phyloP scores from a whole-genome alignment of 768 basidiomycete species.

The Paxillus ammoniavirescens region DNA sequence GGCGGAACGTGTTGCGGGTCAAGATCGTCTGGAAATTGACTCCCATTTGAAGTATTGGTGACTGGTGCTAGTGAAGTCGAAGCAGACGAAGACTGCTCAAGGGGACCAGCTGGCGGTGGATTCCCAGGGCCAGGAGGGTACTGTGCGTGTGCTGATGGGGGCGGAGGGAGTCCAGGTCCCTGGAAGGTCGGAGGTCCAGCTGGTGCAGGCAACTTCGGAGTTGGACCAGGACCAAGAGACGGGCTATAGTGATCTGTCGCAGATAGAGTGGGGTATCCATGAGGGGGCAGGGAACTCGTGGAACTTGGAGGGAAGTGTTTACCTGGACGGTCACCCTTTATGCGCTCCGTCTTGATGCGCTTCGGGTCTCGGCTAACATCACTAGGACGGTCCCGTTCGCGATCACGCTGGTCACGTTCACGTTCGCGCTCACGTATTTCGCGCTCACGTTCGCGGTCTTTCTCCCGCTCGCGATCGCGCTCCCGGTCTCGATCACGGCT shows the following conservation, averaged over 20 bases:
- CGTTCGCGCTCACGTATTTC: conserved; percentile 36
- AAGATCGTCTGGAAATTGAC: conserved; percentile 34
- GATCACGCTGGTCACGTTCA: conserved; percentile 39
- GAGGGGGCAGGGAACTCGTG: conserved; percentile 32
- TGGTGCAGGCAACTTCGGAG: conserved; percentile 35
- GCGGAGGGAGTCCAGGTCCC: conserved; percentile 36
- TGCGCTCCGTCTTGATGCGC: conserved; percentile 55
- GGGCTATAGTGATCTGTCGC: conserved; percentile 34
- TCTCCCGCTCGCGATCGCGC: conserved; percentile 41
- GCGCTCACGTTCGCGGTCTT: conserved; percentile 39
- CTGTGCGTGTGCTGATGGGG: conserved; percentile 29
- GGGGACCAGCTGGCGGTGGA: conserved; percentile 29
- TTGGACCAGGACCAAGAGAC: conserved; percentile 37
- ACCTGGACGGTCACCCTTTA: conserved; percentile 46
- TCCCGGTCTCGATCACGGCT: conserved; percentile 39
- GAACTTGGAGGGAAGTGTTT: conserved; percentile 26
- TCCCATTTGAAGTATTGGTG: conserved; percentile 26
- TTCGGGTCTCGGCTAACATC: conserved; percentile 54
- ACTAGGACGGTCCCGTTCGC: conserved; percentile 47
- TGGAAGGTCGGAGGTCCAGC: conserved; percentile 31
- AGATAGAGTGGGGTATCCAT: conserved; percentile 29
- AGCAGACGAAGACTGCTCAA: conserved; percentile 18
- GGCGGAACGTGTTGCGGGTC: conserved; percentile 34
- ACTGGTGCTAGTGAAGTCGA: conserved; percentile 26
- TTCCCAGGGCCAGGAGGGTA: conserved; percentile 33